Base-by-base conservation (phyloP, 345 rosid species). In the Carallia brachiata region DNA sequence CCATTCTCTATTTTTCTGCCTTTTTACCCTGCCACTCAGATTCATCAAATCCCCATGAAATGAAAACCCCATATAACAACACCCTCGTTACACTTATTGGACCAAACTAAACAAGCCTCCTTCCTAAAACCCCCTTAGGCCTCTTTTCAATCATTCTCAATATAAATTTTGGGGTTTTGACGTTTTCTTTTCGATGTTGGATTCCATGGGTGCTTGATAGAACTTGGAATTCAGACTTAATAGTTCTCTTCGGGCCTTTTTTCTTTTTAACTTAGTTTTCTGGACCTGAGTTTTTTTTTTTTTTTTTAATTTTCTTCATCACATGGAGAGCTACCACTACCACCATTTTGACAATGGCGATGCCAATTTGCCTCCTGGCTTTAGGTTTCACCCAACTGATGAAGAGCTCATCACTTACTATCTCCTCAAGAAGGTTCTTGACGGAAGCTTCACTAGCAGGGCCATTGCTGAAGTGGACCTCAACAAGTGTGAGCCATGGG, bases 401-500 rank as follows among this genome's bases (percentile, higher is more conserved):
- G 98, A 93, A 73, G 98, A 93, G 83, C 94, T 93, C 37, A 87
- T 93, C 64, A 91, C 96, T n/a, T 87, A 76, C 79, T 93, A 93
- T 62, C 90, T 93, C 17, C 88, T 91, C 34, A 85, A 81, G 83
- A 93, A 93, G 60, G 97, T 93, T 61, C 84, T 88, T 8, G 96
- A 93, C 69, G 73, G 88, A 67, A 81, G 58, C 71, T 93, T 93
- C 85, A 62, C 90, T 1, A 87, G 92, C 34, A 77, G 89, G 1
- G 97, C 97, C 56, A 87, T 93, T 60, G 89, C 97, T 17, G 92
- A 91, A 68, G 97, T 89, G 55, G 96, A 93, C 67, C 97, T 93
- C 58, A 91, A 93, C 91, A 93, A 91, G 78, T 93, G 92, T 47
- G 97, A 93, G 81, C 98, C 98, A 2, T 93, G 98, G 98, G 96